Conservation (phyloP, 2,329 filamentous ascomycete species). For the Mycosphaerella sp. region DNA sequence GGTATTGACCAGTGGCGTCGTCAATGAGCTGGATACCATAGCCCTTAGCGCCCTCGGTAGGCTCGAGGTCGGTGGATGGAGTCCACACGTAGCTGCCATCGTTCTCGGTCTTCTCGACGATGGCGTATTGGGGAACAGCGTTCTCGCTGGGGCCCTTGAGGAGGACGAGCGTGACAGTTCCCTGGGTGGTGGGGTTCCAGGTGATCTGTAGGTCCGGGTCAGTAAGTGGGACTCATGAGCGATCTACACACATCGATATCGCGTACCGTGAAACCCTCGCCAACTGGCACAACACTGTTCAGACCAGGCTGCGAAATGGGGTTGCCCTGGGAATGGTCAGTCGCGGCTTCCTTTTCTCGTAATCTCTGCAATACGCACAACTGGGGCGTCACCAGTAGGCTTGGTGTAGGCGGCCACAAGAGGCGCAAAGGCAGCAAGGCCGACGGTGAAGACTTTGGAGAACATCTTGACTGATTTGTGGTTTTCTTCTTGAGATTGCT, state of each 20-base stretch:
- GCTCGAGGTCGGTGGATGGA: constrained; percentile 41
- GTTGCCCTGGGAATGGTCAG: constrained; percentile 41
- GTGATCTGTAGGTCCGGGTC: constrained; percentile 38
- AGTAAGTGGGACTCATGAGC: neutral
- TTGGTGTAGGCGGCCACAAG: constrained; percentile 40
- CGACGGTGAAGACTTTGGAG: constrained; percentile 48
- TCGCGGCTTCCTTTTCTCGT: neutral
- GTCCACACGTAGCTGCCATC: constrained; percentile 51
- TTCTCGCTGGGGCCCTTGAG: constrained; percentile 54
- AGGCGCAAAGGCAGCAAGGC: constrained; percentile 47
- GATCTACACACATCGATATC: neutral
- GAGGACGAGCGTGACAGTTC: constrained; percentile 53
- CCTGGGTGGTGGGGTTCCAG: constrained; percentile 47
- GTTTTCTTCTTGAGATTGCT: constrained; percentile 1
- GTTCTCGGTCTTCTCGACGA: constrained; percentile 51
- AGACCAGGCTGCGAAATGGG: constrained; percentile 48
- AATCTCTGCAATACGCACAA: constrained; percentile 7
- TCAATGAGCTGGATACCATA: constrained; percentile 54
- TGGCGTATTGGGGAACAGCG: constrained; percentile 45
- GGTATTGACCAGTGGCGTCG: constrained; percentile 54
- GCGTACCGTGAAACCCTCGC: constrained; percentile 43
- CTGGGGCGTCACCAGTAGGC: constrained; percentile 29
- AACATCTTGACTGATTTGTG: constrained; percentile 21
- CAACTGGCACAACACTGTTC: constrained; percentile 50
- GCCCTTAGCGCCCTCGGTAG: constrained; percentile 42